Percentiles rank a stretch among this genome's conserved stretches.
These are phyloP conservation scores for Ogataea angusta DNA, from an alignment of 805 yeast genomes.

Conservation along the genomic window DNA sequence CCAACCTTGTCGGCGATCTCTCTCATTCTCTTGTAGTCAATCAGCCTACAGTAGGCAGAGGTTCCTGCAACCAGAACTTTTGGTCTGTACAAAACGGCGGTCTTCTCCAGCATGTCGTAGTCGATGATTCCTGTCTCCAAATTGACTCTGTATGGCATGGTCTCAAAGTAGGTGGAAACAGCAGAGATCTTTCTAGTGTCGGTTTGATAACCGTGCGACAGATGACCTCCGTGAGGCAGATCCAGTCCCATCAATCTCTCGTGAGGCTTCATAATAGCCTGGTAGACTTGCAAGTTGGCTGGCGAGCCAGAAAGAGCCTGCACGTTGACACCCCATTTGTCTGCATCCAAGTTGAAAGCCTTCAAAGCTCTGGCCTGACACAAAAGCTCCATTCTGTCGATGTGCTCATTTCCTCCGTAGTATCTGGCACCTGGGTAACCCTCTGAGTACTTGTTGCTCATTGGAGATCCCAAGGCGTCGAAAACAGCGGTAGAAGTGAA, in stretches of 20 bases:
- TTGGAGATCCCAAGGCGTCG: constrained; percentile 95
- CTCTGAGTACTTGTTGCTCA: constrained; percentile 98
- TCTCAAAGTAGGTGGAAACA: constrained; percentile 94
- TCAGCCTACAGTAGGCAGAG: constrained; percentile 94
- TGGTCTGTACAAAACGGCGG: constrained; percentile 91
- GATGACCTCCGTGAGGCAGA: constrained; percentile 98
- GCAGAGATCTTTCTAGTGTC: constrained; percentile 90
- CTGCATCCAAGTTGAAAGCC: constrained; percentile 77
- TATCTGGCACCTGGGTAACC: constrained; percentile 99
- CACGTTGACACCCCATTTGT: constrained; percentile 96
- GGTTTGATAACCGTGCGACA: constrained; percentile 98
- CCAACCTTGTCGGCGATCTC: constrained; percentile 96
- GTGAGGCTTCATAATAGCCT: constrained; percentile 91
- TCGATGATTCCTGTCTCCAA: constrained; percentile 92
- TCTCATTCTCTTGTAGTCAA: constrained; percentile 95
- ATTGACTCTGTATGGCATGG: constrained; percentile 97
- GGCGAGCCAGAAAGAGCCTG: constrained; percentile 97
- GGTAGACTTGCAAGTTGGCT: constrained; percentile 95
- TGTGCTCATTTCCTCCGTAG: constrained; percentile 97
- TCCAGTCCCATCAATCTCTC: constrained; percentile 98
- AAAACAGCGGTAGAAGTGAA: constrained; percentile 95
- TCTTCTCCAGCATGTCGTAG: constrained; percentile 90
- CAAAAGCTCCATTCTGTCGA: constrained; percentile 86
- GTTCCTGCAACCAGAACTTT: constrained; percentile 97
- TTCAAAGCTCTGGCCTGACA: constrained; percentile 94